Percentiles rank a stretch among this genome's conserved stretches.
Evolutionary conservation across 2,329 filamentous ascomycete species (phyloP).

Genomic region (Diaporthe caulivora): DNA sequence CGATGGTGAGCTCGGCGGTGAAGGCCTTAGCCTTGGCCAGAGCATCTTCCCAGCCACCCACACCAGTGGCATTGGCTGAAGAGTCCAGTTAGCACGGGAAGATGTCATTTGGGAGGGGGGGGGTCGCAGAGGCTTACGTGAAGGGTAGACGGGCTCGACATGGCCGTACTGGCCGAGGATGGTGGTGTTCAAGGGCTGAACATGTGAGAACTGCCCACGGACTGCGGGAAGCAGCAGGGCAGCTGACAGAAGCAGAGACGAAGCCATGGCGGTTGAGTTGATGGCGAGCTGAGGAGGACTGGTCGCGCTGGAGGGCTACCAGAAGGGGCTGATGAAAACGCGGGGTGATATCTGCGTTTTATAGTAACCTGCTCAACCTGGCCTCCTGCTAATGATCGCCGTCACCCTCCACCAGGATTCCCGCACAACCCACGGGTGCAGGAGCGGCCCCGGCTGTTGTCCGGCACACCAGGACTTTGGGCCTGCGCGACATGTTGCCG

Average conservation of each 20-base stretch:
- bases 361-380: neutral
- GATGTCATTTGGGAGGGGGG: slow-evolving; percentile 25
- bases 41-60: slow-evolving; percentile 51
- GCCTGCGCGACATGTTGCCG: slow-evolving; percentile 9
- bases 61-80: slow-evolving; percentile 52
- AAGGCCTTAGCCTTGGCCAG: slow-evolving; percentile 59
- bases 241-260: slow-evolving; percentile 34
- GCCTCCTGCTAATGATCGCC: neutral
- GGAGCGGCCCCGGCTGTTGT: slow-evolving; percentile 1
- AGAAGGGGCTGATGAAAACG: neutral
- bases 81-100: neutral
- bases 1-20: slow-evolving; percentile 72
- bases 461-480: neutral
- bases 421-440: neutral
- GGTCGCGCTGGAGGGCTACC: slow-evolving; percentile 24
- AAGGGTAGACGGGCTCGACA: slow-evolving; percentile 52
- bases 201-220: slow-evolving; percentile 50
- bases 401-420: neutral
- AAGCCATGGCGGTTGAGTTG: slow-evolving; percentile 26
- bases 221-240: slow-evolving; percentile 36
- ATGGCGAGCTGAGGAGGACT: slow-evolving; percentile 21
- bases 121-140: slow-evolving; percentile 49
- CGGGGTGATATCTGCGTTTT: slow-evolving; percentile 10
- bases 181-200: slow-evolving; percentile 57
- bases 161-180: slow-evolving; percentile 56